These are phyloP conservation scores for Mucuna pruriens DNA, from an alignment of 306 rosid species.

Conservation along the genomic window DNA sequence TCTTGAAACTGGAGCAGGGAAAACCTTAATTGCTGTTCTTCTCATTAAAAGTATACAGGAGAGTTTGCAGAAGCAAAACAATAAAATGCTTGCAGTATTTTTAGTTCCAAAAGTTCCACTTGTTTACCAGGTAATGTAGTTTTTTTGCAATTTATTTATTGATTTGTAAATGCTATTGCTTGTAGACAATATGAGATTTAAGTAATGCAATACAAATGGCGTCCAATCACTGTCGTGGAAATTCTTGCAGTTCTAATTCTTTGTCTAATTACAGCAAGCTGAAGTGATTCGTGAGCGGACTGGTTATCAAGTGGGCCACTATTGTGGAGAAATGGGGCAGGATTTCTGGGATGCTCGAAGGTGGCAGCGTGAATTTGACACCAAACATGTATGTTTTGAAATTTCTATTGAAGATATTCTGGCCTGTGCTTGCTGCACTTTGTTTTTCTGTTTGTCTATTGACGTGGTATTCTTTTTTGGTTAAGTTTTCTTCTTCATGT, in stretches of 20 bases:
- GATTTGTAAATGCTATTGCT: slow-evolving; percentile 18
- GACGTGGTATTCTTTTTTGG: not conserved
- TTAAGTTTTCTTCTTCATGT: slow-evolving; percentile 3
- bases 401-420: slow-evolving; percentile 30
- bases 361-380: slow-evolving; percentile 94
- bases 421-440: slow-evolving; percentile 19
- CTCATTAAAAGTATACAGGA: slow-evolving; percentile 75
- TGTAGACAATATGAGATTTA: not conserved
- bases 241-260: slow-evolving; percentile 24
- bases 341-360: slow-evolving; percentile 99
- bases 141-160: not conserved
- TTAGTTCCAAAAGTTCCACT: slow-evolving; percentile 98
- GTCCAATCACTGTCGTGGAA: slow-evolving; percentile 6
- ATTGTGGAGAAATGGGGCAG: slow-evolving; percentile 99
- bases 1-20: slow-evolving; percentile 99
- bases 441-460: not conserved
- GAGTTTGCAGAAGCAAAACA: slow-evolving; percentile 66
- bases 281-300: slow-evolving; percentile 98
- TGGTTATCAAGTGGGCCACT: slow-evolving; percentile 94
- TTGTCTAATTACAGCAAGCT: slow-evolving; percentile 82
- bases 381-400: slow-evolving; percentile 68
- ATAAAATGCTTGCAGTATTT: slow-evolving; percentile 89
- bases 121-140: slow-evolving; percentile 81
- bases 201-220: not conserved
- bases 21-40: slow-evolving; percentile 95